A percentile compares a stretch with the other conserved stretches of the same genome.
phyloP scores from a whole-genome alignment of 1,284 basidiomycete genomes.

The Naganishia liquefaciens region DNA sequence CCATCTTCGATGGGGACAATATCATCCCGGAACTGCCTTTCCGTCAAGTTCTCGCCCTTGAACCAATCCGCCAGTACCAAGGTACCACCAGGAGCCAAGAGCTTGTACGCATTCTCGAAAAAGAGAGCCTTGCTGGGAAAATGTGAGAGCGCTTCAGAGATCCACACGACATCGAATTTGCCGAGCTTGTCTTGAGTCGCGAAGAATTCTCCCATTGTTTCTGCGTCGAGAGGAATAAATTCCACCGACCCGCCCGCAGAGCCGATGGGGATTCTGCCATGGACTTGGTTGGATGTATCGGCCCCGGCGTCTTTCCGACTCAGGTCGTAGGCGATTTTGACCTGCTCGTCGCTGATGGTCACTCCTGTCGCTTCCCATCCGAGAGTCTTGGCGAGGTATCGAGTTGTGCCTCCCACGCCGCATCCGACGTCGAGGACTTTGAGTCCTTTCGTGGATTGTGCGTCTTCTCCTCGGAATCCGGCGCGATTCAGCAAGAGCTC shows the following conservation, averaged over 20 bases:
- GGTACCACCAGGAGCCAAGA: conserved; percentile 25
- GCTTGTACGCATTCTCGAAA: conserved; percentile 32
- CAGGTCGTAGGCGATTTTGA: conserved; percentile 35
- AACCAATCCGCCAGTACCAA: conserved; percentile 37
- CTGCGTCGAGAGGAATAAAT: conserved; percentile 35
- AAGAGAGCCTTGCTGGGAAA: conserved; percentile 36
- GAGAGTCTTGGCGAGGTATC: conserved; percentile 33
- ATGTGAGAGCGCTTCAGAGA: conserved; percentile 38
- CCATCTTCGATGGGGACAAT: conserved; percentile 36
- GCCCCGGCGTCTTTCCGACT: conserved; percentile 25
- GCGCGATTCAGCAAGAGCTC: conserved; percentile 32
- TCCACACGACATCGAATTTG: conserved; percentile 36
- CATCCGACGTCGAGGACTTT: conserved; percentile 34
- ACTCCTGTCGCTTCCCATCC: conserved; percentile 35
- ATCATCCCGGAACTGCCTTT: conserved; percentile 27
- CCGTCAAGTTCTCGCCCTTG: conserved; percentile 27
- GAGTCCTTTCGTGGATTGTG: conserved; percentile 9
- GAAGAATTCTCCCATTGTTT: conserved; percentile 33
- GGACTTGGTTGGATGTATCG: not conserved
- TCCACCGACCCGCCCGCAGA: conserved; percentile 28
- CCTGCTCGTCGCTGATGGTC: conserved; percentile 33
- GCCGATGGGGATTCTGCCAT: conserved; percentile 1
- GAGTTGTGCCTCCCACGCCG: conserved; percentile 34
- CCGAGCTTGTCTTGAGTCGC: conserved; percentile 9
- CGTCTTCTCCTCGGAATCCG: conserved; percentile 9